Evolutionary conservation across 768 basidiomycete genomes (phyloP), one percentile per base, ranked within the genome.

Genomic region (Cystofilobasidium macerans): DNA sequence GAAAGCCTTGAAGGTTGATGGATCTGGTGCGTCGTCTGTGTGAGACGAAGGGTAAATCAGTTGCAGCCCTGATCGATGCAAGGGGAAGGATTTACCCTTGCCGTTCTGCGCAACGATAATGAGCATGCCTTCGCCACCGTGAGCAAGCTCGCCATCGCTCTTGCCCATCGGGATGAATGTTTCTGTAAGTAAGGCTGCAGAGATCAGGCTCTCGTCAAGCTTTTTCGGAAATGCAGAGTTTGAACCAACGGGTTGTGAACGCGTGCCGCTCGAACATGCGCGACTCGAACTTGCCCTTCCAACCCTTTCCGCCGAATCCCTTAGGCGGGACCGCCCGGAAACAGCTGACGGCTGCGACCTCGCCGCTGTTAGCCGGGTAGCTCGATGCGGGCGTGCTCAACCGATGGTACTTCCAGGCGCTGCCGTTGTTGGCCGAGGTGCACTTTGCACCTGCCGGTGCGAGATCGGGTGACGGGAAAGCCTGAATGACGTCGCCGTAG

Each of bases 331-430:
- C 82, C 74, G 89, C 89, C 47, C 89, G 80, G 76, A 89, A 99
- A 22, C 97, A 84, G 0, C 89, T 88, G 45, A 98, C 79, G 8
- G 84, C 87, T 8, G 83, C 73, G 1, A 83, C 83, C 3, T 86
- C 89, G 1, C 78, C 79, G 2, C 77, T 69, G 16, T 75, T 81
- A 1, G 76, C 71, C 0, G 87, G 83, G 75, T 93, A 95, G 8
- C 82, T 83, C 4, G 60, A 62, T 43, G 64, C 61, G n/a, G 48
- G 62, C 53, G 47, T 54, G 22, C 48, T 82, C 40, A 98, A 81
- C 74, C 92, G 88, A 79, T 98, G 91, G 78, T 87, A 97, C 76
- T 99, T 99, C 71, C 77, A 81, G 0, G 95, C 95, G 3, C 90
- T 89, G 47, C 89, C 91, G 69, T 83, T 86, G 76, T 98, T 98